A percentile compares a stretch with the other conserved stretches of the same genome.
Evolutionary conservation across 768 basidiomycete genomes (phyloP).

Genomic region (Strobilomyces dryophilus): DNA sequence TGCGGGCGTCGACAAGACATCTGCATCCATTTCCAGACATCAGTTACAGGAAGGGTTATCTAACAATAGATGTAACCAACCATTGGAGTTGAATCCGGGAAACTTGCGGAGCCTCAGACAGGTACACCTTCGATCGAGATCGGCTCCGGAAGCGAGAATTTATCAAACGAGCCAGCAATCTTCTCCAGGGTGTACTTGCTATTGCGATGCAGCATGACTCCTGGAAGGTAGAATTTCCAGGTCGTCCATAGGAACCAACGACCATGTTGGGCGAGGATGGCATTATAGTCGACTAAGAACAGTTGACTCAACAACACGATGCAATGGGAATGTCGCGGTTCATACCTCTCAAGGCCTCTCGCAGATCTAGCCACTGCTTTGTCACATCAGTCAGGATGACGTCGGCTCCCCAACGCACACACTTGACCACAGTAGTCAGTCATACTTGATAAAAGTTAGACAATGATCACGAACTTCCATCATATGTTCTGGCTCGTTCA

Average conservation of each 20-base stretch:
- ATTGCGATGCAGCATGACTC: constrained; percentile 29
- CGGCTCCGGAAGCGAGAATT: constrained; percentile 25
- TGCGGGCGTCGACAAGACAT: not conserved
- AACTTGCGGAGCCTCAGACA: constrained; percentile 6
- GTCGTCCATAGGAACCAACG: constrained; percentile 76
- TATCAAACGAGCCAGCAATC: constrained; percentile 52
- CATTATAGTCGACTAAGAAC: constrained; percentile 60
- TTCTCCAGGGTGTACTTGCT: constrained; percentile 41
- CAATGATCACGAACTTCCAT: constrained; percentile 60
- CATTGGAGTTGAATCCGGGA: not conserved
- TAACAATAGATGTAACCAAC: constrained; percentile 1
- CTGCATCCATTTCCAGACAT: not conserved
- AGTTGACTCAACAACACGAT: not conserved
- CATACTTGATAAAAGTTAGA: not conserved
- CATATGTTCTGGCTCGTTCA: constrained; percentile 86
- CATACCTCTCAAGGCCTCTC: constrained; percentile 54
- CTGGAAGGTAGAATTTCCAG: constrained; percentile 53
- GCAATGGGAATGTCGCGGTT: not conserved
- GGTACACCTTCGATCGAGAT: constrained; percentile 15
- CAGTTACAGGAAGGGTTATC: not conserved
- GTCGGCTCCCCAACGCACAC: constrained; percentile 73
- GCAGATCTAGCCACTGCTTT: constrained; percentile 60
- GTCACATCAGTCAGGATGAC: constrained; percentile 79
- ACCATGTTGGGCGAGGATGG: constrained; percentile 55
- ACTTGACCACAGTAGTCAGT: constrained; percentile 37